These are phyloP conservation scores for Sechiopsis laciniata DNA, from an alignment of 306 rosid genomes.

Conservation along the genomic window DNA sequence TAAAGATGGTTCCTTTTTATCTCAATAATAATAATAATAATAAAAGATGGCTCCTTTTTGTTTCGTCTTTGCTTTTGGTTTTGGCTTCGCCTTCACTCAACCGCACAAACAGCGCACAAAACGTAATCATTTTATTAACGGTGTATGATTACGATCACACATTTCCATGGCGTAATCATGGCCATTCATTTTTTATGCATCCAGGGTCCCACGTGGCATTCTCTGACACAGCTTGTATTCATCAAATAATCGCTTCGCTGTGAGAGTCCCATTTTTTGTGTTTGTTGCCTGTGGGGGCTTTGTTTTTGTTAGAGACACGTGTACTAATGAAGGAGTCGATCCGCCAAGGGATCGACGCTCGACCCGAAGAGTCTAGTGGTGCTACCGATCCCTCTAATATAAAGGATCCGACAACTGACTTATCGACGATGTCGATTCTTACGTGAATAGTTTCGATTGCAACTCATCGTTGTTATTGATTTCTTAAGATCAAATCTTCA, in stretches of 20 bases:
- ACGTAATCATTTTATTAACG: not conserved
- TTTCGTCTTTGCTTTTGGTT: not conserved
- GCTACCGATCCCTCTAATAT: no score
- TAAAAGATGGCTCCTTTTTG: not conserved
- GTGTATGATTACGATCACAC: conserved; percentile 10
- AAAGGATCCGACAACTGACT: no score
- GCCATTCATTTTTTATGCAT: not conserved
- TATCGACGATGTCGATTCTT: no score
- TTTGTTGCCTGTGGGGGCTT: no score
- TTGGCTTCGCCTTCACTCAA: conserved; percentile 9
- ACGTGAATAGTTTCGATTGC: no score
- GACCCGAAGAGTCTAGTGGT: no score
- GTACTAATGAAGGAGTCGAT: no score
- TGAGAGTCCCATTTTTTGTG: not conserved
- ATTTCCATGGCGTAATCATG: conserved; percentile 4
- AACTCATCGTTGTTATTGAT: no score
- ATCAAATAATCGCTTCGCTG: not conserved
- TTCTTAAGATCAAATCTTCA: no score
- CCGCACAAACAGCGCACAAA: not conserved
- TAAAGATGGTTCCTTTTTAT: not conserved
- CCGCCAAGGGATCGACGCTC: no score
- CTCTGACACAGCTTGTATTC: not conserved
- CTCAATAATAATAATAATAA: no score
- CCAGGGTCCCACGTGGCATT: not conserved
- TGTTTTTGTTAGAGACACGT: no score